These are phyloP conservation scores for Salix arbutifolia DNA, from an alignment of 345 rosid genomes.

Conservation along the genomic window DNA sequence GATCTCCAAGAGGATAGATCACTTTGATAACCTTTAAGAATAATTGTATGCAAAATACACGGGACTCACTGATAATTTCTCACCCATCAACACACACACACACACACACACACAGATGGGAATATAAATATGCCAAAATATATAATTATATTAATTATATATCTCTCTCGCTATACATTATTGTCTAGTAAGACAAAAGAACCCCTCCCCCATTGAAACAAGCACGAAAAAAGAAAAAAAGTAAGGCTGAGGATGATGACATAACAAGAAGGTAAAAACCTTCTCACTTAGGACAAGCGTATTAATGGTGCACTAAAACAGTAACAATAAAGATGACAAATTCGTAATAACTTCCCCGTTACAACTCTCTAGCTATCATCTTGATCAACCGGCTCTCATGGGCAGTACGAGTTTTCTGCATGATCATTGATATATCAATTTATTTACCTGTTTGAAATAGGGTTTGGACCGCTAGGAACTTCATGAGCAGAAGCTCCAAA, in stretches of 20 bases:
- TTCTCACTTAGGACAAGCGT: constrained; percentile 12
- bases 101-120: background rate
- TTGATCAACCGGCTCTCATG: background rate
- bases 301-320: constrained; percentile 14
- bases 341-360: constrained; percentile 6
- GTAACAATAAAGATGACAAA: constrained; percentile 16
- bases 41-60: too few relatives aligned
- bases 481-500: constrained; percentile 60
- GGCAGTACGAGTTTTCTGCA: background rate
- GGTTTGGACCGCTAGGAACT: constrained; percentile 92
- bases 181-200: constrained; percentile 14
- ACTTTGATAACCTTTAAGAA: too few relatives aligned
- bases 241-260: constrained; percentile 8
- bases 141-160: background rate
- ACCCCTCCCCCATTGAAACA: background rate
- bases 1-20: too few relatives aligned
- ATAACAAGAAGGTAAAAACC: constrained; percentile 10
- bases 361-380: background rate
- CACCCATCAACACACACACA: too few relatives aligned
- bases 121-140: constrained; percentile 8
- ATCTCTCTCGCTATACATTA: constrained; percentile 26
- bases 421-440: background rate
- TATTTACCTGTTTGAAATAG: constrained; percentile 64
- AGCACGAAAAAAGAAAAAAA: background rate
- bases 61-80: too few relatives aligned